phyloP scores from a whole-genome alignment of 352 stramenopile species.

The Phytophthora fragariaefolia region DNA sequence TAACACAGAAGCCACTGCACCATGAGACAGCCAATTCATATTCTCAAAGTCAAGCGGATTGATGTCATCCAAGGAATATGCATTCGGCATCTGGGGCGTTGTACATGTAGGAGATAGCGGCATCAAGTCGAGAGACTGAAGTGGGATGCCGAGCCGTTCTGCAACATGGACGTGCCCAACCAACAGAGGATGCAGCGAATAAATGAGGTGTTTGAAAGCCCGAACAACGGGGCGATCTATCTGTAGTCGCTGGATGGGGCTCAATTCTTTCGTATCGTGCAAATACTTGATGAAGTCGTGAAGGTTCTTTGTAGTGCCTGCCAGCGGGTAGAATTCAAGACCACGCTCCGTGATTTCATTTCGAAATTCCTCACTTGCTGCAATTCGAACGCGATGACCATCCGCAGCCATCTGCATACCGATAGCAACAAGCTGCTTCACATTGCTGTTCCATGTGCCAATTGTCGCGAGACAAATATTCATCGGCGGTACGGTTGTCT shows the following conservation, averaged over 20 bases:
- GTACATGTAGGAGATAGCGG: conserved; percentile 48
- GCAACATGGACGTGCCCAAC: conserved; percentile 51
- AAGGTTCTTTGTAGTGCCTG: conserved; percentile 33
- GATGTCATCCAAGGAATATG: conserved; percentile 36
- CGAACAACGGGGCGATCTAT: conserved; percentile 23
- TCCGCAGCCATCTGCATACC: conserved; percentile 60
- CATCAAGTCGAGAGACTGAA: conserved; percentile 47
- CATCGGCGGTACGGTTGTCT: conserved; percentile 35
- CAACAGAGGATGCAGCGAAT: conserved; percentile 47
- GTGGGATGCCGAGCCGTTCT: conserved; percentile 50
- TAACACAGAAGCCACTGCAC: conserved; percentile 44
- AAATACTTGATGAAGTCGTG: conserved; percentile 50
- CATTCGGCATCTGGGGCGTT: conserved; percentile 50
- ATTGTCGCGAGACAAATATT: conserved; percentile 55
- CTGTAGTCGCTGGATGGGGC: conserved; percentile 35
- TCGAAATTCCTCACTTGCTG: conserved; percentile 71
- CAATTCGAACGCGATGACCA: conserved; percentile 87
- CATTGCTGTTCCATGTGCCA: conserved; percentile 58
- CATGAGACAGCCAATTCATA: conserved; percentile 53
- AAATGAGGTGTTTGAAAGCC: conserved; percentile 41
- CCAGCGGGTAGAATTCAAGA: conserved; percentile 61
- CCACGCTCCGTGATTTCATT: conserved; percentile 50
- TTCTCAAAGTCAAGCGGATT: conserved; percentile 37
- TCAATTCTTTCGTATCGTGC: conserved; percentile 37
- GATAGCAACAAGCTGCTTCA: conserved; percentile 66